A percentile compares a stretch with the other conserved stretches of the same genome.
Conservation (phyloP, 2,329 filamentous ascomycete species). For the Cryphonectria japonica region DNA sequence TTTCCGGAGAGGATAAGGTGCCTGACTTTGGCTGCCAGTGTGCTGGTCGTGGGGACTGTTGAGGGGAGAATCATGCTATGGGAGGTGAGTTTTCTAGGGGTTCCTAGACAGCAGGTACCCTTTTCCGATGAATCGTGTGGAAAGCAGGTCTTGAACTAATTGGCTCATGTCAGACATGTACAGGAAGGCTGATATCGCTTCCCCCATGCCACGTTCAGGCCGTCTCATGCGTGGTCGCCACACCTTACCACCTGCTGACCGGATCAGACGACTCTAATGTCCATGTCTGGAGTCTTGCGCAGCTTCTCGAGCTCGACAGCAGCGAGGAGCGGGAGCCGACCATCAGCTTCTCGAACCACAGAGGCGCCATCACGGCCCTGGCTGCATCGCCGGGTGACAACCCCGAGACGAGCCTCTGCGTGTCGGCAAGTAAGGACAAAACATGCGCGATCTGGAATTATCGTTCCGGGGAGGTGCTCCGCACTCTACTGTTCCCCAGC, state of each 20-base stretch:
- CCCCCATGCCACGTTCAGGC: constrained; percentile 78
- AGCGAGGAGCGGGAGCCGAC: constrained; percentile 69
- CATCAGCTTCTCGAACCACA: constrained; percentile 77
- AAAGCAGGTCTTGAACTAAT: background rate
- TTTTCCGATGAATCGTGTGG: background rate
- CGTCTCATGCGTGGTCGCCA: constrained; percentile 75
- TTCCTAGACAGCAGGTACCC: too few species aligned
- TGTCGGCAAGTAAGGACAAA: constrained; percentile 84
- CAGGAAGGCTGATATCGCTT: constrained; percentile 76
- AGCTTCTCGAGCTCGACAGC: constrained; percentile 66
- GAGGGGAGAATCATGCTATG: constrained; percentile 87
- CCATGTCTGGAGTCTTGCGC: constrained; percentile 85
- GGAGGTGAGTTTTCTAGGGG: constrained; percentile 67
- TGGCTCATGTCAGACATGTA: constrained; percentile 60
- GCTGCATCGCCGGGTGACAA: constrained; percentile 68
- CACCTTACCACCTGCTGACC: constrained; percentile 73
- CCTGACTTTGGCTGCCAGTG: constrained; percentile 70
- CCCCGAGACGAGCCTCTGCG: constrained; percentile 74
- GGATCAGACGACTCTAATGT: constrained; percentile 87
- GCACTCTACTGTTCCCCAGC: constrained; percentile 80
- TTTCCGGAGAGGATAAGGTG: constrained; percentile 87
- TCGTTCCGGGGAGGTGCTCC: constrained; percentile 72
- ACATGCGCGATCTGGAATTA: constrained; percentile 95
- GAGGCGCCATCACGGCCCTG: constrained; percentile 71
- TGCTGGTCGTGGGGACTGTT: constrained; percentile 79